Base-by-base conservation (phyloP, 2,329 filamentous ascomycete species). In the Ophiostoma tasmaniense region DNA sequence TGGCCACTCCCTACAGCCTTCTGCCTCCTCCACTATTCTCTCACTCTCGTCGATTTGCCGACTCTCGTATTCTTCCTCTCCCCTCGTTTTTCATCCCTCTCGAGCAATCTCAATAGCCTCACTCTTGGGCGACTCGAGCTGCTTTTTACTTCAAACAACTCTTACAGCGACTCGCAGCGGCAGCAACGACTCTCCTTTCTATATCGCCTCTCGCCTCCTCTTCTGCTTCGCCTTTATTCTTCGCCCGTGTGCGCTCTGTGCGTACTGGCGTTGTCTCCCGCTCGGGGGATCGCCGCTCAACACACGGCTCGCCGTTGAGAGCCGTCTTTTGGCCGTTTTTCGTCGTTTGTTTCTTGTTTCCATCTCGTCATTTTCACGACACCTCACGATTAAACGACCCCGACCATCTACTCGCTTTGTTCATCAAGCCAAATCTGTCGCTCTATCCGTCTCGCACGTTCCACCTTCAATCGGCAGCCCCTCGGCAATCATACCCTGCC, bases 211-310 rank as follows among this genome's bases (percentile, higher is more conserved):
- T 66, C 25, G 30, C 11, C 11, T 66, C 33, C n/a, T 52, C 39
- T 45, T 69, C n/a, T 39, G n/a, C 28, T 45, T 33, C 25, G 62
- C 42, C 35, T 61, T 37, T 45, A 17, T 37, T 17, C n/a, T 13
- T 42, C 37, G 17, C 28, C 33, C 14, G 52, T 17, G 20, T 42
- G 28, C 42, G 45, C 69, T 33, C 37, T 13, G 35, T 65, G 65
- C 64, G 61, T 64, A 20, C 61, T 37, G 69, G 69, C 67, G 69
- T 66, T 62, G 35, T 62, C 69, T 28, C 64, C 65, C 65, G 25
- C 55, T 35, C 59, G 69, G 69, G 61, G 67, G 67, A 68, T 68
- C 67, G 69, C 67, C 69, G 66, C 65, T 45, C 55, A 55, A 42
- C 35, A 50, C 64, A 39, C 69, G 69, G 69, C 13, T 64, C 25